phyloP scores from a whole-genome alignment of 352 stramenopile species.

The Thalassiosira livingstoniorum region DNA sequence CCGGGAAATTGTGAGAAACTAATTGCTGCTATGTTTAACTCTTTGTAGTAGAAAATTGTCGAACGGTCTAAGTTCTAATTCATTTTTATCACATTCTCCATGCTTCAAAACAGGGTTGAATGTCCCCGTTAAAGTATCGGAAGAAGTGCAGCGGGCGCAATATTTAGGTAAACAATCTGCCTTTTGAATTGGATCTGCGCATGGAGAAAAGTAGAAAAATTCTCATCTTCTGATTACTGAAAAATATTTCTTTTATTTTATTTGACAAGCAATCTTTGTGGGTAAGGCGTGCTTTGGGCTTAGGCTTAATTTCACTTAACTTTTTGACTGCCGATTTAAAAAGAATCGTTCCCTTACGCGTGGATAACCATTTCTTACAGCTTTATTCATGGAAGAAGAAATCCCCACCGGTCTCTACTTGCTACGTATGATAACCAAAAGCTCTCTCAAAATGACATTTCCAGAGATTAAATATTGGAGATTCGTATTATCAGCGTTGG shows the following conservation, averaged over 20 bases:
- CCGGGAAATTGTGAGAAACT: no score
- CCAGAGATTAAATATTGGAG: conserved; percentile 22
- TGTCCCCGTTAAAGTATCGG: conserved; percentile 34
- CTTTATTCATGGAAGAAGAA: conserved; percentile 58
- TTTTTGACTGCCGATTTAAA: background rate
- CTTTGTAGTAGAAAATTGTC: no score
- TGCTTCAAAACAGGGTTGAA: no score
- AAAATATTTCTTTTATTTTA: background rate
- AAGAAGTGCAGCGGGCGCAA: conserved; percentile 16
- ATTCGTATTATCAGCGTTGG: conserved; percentile 25
- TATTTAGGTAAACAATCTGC: conserved; percentile 30
- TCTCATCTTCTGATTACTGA: conserved; percentile 2
- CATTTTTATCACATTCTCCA: no score
- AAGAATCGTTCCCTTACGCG: no score
- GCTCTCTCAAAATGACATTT: conserved; percentile 18
- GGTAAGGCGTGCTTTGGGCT: background rate
- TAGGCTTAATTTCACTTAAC: background rate
- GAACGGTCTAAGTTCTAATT: no score
- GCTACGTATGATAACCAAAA: conserved; percentile 33
- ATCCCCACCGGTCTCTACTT: conserved; percentile 40
- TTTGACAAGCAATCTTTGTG: background rate
- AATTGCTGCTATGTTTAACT: no score
- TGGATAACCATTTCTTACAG: background rate
- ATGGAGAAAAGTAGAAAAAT: background rate
- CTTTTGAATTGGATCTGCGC: background rate